Evolutionary conservation across 441 rosid species (phyloP), one percentile per base, ranked within the genome.

Genomic region (Brassica balearica): DNA sequence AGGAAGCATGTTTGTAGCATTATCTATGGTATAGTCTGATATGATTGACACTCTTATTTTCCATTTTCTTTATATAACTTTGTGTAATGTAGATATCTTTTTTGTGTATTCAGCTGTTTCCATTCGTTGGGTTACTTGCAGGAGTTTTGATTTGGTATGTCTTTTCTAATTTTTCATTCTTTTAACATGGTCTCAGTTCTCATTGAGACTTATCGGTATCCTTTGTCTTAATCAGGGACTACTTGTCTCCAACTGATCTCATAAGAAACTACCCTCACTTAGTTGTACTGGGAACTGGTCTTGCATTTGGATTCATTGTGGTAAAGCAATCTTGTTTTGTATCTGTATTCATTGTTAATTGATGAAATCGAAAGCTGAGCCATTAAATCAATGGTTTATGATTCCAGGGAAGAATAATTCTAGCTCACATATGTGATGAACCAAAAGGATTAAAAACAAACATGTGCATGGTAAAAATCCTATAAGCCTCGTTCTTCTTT

Each of bases 271-370:
- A 96, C 83, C 98, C 98, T 68, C 99, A 96, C 86, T 81, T 96
- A 46, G 95, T 96, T 76, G 80, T 96, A 6, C 22, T 91, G 66
- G 99, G 98, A 84, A 94, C 98, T 74, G 98, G 99, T 79, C 97
- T 96, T 84, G 96, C 99, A 48, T 96, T 94, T 84, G 99, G 99
- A 41, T 96, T 96, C 84, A 94, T 94, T 62, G 99, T 96, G 99
- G 99, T 96, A 90, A 80, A 93, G 27, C 3, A 55, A 55, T 41
- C 12, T 71, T n/a, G 48, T 73, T 25, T 72, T 0, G 12, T 17
- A 51, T 62, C 1, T 55, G 10, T 17, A 1, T 0, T 53, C 60
- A 8, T 62, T 61, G 11, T 51, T 6, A 17, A 1, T 10, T 22
- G 58, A 15, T 15, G 59, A 69, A 53, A 1, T 3, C 19, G 1